phyloP scores from a whole-genome alignment of 768 basidiomycete species.

The Cyathus striatus region DNA sequence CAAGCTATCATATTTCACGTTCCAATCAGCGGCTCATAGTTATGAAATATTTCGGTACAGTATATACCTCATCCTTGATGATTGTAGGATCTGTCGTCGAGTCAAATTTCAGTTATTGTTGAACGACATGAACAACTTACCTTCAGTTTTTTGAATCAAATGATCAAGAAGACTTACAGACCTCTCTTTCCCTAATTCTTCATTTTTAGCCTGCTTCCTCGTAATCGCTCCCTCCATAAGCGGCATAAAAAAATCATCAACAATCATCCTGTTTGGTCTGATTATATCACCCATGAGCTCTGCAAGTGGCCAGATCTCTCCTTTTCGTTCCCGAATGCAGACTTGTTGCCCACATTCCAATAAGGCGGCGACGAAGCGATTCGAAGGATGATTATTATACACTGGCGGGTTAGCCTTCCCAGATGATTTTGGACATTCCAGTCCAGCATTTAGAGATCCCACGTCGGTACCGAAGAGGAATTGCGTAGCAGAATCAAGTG shows the following conservation, averaged over 20 bases:
- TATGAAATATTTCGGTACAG: neutral
- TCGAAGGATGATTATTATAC: slow-evolving; percentile 7
- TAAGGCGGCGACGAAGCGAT: too few species aligned
- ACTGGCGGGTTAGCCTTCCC: slow-evolving; percentile 11
- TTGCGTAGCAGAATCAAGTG: slow-evolving; percentile 63
- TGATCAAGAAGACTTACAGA: neutral
- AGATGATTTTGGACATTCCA: slow-evolving; percentile 33
- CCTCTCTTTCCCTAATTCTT: slow-evolving; percentile 41
- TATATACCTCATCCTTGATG: too few species aligned
- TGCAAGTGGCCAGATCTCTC: slow-evolving; percentile 30
- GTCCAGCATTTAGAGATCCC: too few species aligned
- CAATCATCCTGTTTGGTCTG: slow-evolving; percentile 2
- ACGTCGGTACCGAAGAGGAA: too few species aligned
- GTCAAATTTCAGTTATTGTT: too few species aligned
- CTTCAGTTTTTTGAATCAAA: too few species aligned
- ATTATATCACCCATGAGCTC: slow-evolving; percentile 11
- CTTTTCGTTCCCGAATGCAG: slow-evolving; percentile 3
- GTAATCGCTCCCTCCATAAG: slow-evolving; percentile 8
- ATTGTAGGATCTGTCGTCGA: too few species aligned
- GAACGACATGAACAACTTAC: too few species aligned
- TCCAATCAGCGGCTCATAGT: neutral
- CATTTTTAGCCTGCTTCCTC: slow-evolving; percentile 23
- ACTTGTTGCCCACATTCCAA: neutral
- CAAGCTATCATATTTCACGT: slow-evolving; percentile 14
- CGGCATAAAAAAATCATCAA: too few species aligned